A percentile compares a stretch with the other conserved stretches of the same genome.
phyloP scores from a whole-genome alignment of 345 rosid genomes.

The thale cress (Arabidopsis thaliana) region TAIR10.1 NC_003074.8:17132001-17132500 shows the following conservation, averaged over 20 bases:
- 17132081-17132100: constrained; percentile 5
- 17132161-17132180: constrained; percentile 17
- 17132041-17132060: neutral
- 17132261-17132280: constrained; percentile 32
- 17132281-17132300: constrained; percentile 14
- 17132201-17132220: neutral
- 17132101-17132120: constrained; percentile 17
- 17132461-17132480: constrained; percentile 27
- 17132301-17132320: constrained; percentile 24
- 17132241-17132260: constrained; percentile 36
- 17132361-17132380: constrained; percentile 5
- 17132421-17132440: constrained; percentile 8
- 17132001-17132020: neutral
- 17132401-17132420: constrained; percentile 32
- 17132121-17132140: constrained; percentile 22
- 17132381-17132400: constrained; percentile 30
- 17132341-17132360: neutral
- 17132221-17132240: constrained; percentile 15
- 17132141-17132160: constrained; percentile 28
- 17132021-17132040: constrained; percentile 13
- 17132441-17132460: neutral
- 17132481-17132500: neutral
- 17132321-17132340: constrained; percentile 20
- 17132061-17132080: constrained; percentile 24
- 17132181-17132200: neutral